phyloP scores from a whole-genome alignment of 148 eudicot genomes.

The Rhododendron ovatum region DNA sequence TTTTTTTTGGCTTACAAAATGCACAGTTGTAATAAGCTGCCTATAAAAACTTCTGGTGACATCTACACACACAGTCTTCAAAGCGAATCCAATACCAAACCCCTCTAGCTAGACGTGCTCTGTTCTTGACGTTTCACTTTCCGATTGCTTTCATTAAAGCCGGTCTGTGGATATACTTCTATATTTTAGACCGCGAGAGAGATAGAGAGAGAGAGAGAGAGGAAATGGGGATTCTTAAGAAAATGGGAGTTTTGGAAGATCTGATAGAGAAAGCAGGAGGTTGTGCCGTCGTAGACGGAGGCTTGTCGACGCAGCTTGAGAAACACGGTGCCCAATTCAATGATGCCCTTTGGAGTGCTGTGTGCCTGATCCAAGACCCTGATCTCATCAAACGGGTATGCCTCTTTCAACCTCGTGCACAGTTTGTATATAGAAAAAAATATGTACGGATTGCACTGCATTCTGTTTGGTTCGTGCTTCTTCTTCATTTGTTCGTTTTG shows the following conservation, averaged over 20 bases:
- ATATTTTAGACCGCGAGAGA: background rate
- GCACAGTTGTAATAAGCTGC: too few relatives aligned
- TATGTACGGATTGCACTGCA: background rate
- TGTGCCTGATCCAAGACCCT: slow-evolving; percentile 65
- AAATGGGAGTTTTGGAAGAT: slow-evolving; percentile 41
- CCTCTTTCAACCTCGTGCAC: background rate
- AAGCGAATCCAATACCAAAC: background rate
- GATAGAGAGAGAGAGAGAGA: background rate
- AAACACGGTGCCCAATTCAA: slow-evolving; percentile 61
- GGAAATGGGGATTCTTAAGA: slow-evolving; percentile 21
- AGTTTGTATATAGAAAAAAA: background rate
- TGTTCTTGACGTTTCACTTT: background rate
- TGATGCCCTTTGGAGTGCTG: slow-evolving; percentile 79
- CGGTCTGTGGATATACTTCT: background rate
- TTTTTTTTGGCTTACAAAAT: too few relatives aligned
- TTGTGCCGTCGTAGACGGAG: slow-evolving; percentile 74
- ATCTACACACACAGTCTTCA: background rate
- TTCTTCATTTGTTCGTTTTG: background rate
- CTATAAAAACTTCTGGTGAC: background rate
- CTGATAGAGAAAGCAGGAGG: slow-evolving; percentile 62
- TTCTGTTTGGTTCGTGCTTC: background rate
- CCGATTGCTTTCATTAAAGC: background rate
- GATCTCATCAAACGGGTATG: slow-evolving; percentile 54
- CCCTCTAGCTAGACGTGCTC: background rate
- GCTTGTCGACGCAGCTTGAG: slow-evolving; percentile 78